Evolutionary conservation across 2,329 filamentous ascomycete species (phyloP).

Genomic region (Ambrosiella xylebori): DNA sequence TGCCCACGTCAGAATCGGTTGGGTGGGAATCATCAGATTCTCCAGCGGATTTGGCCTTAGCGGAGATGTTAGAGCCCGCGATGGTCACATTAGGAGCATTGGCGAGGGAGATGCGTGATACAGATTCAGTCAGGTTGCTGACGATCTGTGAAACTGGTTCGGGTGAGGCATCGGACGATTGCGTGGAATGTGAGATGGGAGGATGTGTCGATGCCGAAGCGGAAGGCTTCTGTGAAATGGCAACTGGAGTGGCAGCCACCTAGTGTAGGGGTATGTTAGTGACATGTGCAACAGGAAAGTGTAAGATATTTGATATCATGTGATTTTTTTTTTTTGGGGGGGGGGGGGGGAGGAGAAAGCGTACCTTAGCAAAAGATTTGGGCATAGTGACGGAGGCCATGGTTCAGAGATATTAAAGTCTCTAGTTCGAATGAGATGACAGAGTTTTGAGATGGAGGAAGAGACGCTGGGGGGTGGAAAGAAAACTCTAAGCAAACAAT

Average conservation of each 20-base stretch:
- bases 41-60: slow-evolving; percentile 20
- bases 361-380: slow-evolving; percentile 63
- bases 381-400: slow-evolving; percentile 34
- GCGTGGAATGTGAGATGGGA: slow-evolving; percentile 13
- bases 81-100: neutral
- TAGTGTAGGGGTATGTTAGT: slow-evolving; percentile 23
- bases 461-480: too few relatives aligned
- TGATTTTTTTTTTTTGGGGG: neutral
- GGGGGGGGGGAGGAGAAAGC: neutral
- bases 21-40: slow-evolving; percentile 40
- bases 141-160: slow-evolving; percentile 3
- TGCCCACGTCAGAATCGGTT: slow-evolving; percentile 48
- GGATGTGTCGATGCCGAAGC: neutral
- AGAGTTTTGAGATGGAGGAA: too few relatives aligned
- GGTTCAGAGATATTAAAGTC: neutral
- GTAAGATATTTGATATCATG: neutral
- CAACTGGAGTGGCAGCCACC: slow-evolving; percentile 24
- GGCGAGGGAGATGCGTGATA: slow-evolving; percentile 4
- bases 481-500: too few relatives aligned
- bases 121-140: neutral
- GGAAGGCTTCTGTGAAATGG: slow-evolving; percentile 9
- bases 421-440: too few relatives aligned
- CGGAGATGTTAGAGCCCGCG: slow-evolving; percentile 9
- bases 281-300: neutral
- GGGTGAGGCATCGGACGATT: slow-evolving; percentile 7